A percentile compares a stretch with the other conserved stretches of the same genome.
phyloP scores from a whole-genome alignment of 1,284 basidiomycete genomes.

The Laetiporus sulphureus region DNA sequence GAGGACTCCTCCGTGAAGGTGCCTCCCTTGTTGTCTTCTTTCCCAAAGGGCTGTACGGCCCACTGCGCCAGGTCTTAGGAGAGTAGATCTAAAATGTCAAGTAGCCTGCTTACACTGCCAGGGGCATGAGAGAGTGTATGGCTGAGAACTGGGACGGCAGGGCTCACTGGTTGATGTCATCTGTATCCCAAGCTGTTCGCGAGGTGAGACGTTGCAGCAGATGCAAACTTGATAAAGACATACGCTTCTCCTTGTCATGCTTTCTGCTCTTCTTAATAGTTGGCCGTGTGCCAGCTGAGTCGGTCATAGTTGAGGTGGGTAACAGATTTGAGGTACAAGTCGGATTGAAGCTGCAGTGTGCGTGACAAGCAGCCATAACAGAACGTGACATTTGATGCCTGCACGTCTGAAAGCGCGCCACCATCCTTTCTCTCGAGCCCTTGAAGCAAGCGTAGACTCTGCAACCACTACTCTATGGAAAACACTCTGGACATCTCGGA shows the following conservation, averaged over 20 bases:
- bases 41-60: conserved; percentile 81
- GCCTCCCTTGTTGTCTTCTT: conserved; percentile 71
- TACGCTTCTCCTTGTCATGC: conserved; percentile 90
- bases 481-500: conserved; percentile 19
- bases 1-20: conserved; percentile 94
- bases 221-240: conserved; percentile 17
- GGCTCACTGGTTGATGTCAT: conserved; percentile 95
- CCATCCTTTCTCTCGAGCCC: too few species aligned
- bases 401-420: too few species aligned
- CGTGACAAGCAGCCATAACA: background rate
- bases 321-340: background rate
- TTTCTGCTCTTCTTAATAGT: conserved; percentile 78
- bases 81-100: conserved; percentile 2
- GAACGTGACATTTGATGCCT: too few species aligned
- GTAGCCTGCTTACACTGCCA: conserved; percentile 15
- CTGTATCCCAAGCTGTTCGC: conserved; percentile 89
- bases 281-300: conserved; percentile 35
- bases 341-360: background rate
- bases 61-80: conserved; percentile 45
- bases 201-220: conserved; percentile 1
- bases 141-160: conserved; percentile 2
- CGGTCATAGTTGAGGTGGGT: conserved; percentile 33
- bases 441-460: too few species aligned
- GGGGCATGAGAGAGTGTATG: conserved; percentile 12
- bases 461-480: conserved; percentile 38